Evolutionary conservation across 2,329 filamentous ascomycete genomes (phyloP).

Genomic region (Pseudogymnoascus pannorum): DNA sequence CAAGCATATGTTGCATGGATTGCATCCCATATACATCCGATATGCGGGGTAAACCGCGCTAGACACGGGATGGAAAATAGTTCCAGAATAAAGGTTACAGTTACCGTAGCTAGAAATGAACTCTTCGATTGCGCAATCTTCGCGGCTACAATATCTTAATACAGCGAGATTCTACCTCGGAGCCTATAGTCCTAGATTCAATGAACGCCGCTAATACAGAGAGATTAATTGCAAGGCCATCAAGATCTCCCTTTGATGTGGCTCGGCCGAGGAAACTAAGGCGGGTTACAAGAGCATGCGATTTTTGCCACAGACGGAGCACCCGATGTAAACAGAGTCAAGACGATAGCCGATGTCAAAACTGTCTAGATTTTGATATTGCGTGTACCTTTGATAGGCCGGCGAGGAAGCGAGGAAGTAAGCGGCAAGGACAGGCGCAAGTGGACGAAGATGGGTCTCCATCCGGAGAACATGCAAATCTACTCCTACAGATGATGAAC

Average conservation of each 20-base stretch:
- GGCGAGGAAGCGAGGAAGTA: conserved; percentile 32
- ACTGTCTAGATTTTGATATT: conserved; percentile 42
- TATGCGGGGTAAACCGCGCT: not conserved
- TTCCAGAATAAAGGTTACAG: not conserved
- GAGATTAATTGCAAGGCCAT: not conserved
- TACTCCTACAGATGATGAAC: not conserved
- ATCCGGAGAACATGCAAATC: conserved; percentile 4
- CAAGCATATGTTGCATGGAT: not conserved
- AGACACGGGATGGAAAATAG: not conserved
- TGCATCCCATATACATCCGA: not conserved
- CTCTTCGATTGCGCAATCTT: not conserved
- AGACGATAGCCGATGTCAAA: conserved; percentile 38
- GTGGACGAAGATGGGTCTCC: not conserved
- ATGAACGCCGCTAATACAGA: not conserved
- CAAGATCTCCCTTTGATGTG: not conserved
- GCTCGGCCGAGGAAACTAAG: conserved; percentile 1
- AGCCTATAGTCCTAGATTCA: not conserved
- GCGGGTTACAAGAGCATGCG: conserved; percentile 27
- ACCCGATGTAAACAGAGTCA: conserved; percentile 36
- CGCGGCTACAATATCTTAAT: not conserved
- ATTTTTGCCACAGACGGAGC: conserved; percentile 43
- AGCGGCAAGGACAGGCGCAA: conserved; percentile 9
- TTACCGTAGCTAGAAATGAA: not conserved
- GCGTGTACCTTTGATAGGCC: conserved; percentile 42
- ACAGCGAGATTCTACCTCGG: not conserved